These are phyloP conservation scores for Sporobolomyces phaffii DNA, from an alignment of 768 basidiomycete species.

Conservation along the genomic window DNA sequence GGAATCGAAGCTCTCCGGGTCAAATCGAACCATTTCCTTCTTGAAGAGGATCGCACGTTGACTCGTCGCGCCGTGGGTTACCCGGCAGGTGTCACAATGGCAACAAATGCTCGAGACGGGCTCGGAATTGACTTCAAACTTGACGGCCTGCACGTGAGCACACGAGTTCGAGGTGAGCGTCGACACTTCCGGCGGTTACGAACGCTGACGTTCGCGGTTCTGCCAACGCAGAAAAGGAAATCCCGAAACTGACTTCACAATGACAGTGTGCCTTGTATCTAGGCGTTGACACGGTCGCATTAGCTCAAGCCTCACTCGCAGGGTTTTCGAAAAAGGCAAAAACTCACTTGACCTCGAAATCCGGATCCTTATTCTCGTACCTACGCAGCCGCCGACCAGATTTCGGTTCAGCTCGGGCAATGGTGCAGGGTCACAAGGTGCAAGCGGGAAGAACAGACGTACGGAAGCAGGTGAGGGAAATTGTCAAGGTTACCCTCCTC, in stretches of 20 bases:
- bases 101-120: slow-evolving; percentile 26
- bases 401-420: background rate
- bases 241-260: slow-evolving; percentile 10
- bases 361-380: slow-evolving; percentile 13
- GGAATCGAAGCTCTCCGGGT: background rate
- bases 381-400: background rate
- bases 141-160: slow-evolving; percentile 10
- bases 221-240: too few species aligned
- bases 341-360: slow-evolving; percentile 4
- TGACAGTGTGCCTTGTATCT: slow-evolving; percentile 22
- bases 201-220: too few species aligned
- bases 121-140: slow-evolving; percentile 15
- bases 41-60: slow-evolving; percentile 31
- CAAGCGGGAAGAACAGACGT: too few species aligned
- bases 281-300: too few species aligned
- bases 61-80: slow-evolving; percentile 20
- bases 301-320: too few species aligned
- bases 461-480: slow-evolving; percentile 10
- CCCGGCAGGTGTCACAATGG: slow-evolving; percentile 27
- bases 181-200: too few species aligned
- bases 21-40: slow-evolving; percentile 24
- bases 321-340: background rate
- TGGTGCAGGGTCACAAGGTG: background rate
- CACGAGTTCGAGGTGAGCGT: background rate
- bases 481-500: slow-evolving; percentile 3